A percentile compares a stretch with the other conserved stretches of the same genome.
These are phyloP conservation scores for Carex cristatella DNA, from an alignment of 176 grass and related monocot genomes.

Conservation along the genomic window DNA sequence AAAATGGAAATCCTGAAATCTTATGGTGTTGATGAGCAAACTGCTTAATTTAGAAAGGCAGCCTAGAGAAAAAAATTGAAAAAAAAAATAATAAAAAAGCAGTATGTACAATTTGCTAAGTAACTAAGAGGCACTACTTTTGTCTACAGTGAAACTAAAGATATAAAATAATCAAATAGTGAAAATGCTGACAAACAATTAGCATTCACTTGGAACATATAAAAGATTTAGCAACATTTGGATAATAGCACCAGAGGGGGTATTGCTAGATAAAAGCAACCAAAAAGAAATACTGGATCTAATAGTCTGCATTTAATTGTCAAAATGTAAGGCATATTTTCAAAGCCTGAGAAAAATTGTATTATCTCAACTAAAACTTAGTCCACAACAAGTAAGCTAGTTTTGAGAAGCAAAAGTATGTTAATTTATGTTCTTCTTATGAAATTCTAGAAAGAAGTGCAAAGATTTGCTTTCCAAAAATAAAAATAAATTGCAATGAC, in stretches of 20 bases:
- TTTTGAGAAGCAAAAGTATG: neutral
- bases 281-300: constrained; percentile 13
- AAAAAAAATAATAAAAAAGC: neutral
- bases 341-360: neutral
- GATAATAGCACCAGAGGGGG: constrained; percentile 4
- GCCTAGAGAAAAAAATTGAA: neutral
- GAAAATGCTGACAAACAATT: neutral
- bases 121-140: neutral
- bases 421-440: neutral
- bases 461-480: neutral
- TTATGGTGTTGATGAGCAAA: neutral
- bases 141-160: constrained; percentile 3
- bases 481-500: too few species aligned
- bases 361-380: neutral
- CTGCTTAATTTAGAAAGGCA: neutral
- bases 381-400: too few species aligned
- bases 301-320: neutral
- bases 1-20: constrained; percentile 1
- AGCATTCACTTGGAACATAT: neutral
- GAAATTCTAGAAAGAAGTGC: neutral
- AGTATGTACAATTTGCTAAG: neutral
- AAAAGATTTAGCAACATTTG: neutral
- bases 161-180: neutral
- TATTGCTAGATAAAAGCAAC: neutral
- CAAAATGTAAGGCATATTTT: neutral